Evolutionary conservation across 1,139 yeast species (phyloP), one percentile per base, ranked within the genome.

Genomic region (Yamadazyma atlantica): DNA sequence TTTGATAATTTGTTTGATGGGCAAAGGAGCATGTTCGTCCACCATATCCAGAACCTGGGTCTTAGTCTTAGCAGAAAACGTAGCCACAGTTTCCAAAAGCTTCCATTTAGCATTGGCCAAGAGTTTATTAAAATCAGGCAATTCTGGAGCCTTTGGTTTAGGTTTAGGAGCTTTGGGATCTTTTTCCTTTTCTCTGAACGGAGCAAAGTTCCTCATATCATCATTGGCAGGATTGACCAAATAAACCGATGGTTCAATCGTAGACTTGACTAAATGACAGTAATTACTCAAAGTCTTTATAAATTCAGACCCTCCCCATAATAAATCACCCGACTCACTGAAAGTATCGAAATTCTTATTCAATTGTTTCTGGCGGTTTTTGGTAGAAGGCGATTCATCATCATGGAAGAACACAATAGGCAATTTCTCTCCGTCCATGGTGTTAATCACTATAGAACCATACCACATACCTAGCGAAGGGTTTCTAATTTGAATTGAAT

Each of bases 321-420:
- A 84, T 33, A 87, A 55, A 12, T 73, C 74, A 24, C 78, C 81
- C 23, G 75, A 74, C 23, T 73, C 75, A 16, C 77, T 78, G 60
- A 87, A 90, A 0, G 95, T 90, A 45, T 84, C 86, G 58, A 89
- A 88, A 17, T 75, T 66, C 54, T 80, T 78, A 49, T 76, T 78
- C 41, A 81, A 75, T 34, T 74, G 55, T 42, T 73, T 71, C 46
- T 81, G 83, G 46, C 77, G 82, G 44, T 73, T 62, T 39, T 75
- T 65, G 0, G 95, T 87, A 31, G 94, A 83, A 6, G 86, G 80
- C 18, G 85, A 79, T 51, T 86, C 92, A 42, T 86, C 83, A 55
- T 94, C 98, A 59, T 92, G 97, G 66, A 94, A 90, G 59, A 89
- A 92, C 32, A 92, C 57, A 7, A 89, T 83, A 0, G 97, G 97